Percentiles rank a stretch among this genome's conserved stretches.
phyloP scores from a whole-genome alignment of 192 early-diverging fungal genomes.

The Kickxella alabastrina region DNA sequence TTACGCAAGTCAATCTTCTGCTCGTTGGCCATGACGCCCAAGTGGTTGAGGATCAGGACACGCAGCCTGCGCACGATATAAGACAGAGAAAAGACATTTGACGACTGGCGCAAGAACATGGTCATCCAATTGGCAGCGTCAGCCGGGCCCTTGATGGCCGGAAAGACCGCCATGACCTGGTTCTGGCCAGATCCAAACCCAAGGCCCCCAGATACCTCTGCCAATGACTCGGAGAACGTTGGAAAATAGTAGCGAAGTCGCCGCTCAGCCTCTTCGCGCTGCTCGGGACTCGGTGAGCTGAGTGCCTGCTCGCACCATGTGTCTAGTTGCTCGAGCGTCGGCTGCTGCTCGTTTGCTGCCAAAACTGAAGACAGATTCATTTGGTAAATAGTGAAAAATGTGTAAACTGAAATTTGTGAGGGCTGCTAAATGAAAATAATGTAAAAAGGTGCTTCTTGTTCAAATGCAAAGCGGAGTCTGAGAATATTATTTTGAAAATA shows the following conservation, averaged over 20 bases:
- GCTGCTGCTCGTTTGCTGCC: slow-evolving; percentile 19
- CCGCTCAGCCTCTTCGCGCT: slow-evolving; percentile 65
- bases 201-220: slow-evolving; percentile 35
- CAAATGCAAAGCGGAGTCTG: too few relatives aligned
- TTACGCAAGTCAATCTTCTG: slow-evolving; percentile 46
- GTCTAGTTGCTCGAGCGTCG: slow-evolving; percentile 52
- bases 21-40: slow-evolving; percentile 32
- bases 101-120: slow-evolving; percentile 48
- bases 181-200: slow-evolving; percentile 32
- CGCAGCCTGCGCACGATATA: slow-evolving; percentile 41
- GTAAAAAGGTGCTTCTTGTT: too few relatives aligned
- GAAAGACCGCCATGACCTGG: slow-evolving; percentile 47
- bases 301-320: slow-evolving; percentile 62
- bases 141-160: slow-evolving; percentile 46
- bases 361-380: slow-evolving; percentile 18
- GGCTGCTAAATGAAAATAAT: too few relatives aligned
- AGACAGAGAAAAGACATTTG: slow-evolving; percentile 39
- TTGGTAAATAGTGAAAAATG: too few relatives aligned
- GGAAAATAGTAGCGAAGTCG: slow-evolving; percentile 75
- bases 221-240: slow-evolving; percentile 66
- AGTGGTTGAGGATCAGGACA: slow-evolving; percentile 48
- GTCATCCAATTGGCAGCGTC: slow-evolving; percentile 46
- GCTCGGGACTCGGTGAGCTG: slow-evolving; percentile 55
- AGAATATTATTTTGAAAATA: not conserved
- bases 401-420: too few relatives aligned